Evolutionary conservation across 2,329 filamentous ascomycete genomes (phyloP).

Genomic region (Zymoseptoria passerinii): DNA sequence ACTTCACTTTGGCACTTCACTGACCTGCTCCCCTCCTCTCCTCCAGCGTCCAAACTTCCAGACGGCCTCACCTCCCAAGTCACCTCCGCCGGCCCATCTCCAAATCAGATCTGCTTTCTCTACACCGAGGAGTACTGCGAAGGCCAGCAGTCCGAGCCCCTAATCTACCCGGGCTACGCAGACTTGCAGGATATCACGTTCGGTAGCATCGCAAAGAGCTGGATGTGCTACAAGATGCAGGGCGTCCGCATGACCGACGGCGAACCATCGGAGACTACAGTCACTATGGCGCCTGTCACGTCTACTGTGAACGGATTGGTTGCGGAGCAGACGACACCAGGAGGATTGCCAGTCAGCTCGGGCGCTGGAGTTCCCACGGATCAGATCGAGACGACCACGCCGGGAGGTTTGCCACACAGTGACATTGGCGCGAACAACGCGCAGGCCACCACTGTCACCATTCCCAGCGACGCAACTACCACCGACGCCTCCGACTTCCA

Average conservation of each 20-base stretch:
- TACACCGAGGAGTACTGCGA: slow-evolving; percentile 5
- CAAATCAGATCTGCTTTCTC: slow-evolving; percentile 5
- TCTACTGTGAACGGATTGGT: background rate
- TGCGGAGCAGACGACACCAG: background rate
- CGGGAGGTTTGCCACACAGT: background rate
- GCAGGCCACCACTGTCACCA: background rate
- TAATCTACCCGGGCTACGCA: slow-evolving; percentile 5
- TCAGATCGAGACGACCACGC: background rate
- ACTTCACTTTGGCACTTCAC: background rate
- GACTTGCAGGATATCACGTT: slow-evolving; percentile 3
- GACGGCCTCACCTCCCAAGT: slow-evolving; percentile 4
- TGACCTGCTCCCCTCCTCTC: background rate
- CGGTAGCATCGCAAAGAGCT: slow-evolving; percentile 3
- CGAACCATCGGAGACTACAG: background rate
- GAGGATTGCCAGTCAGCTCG: background rate
- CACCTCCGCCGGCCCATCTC: slow-evolving; percentile 3
- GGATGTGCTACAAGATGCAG: slow-evolving; percentile 6
- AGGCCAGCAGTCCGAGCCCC: slow-evolving; percentile 2
- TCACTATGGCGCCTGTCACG: background rate
- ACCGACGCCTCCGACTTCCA: background rate
- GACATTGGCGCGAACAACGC: background rate
- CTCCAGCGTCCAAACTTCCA: slow-evolving; percentile 4
- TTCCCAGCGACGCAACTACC: background rate
- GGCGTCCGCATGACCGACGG: background rate
- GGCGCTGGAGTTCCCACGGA: background rate